Percentiles rank a stretch among this genome's conserved stretches.
phyloP scores from a whole-genome alignment of 768 basidiomycete species.

The Boletus tylopilopsis region DNA sequence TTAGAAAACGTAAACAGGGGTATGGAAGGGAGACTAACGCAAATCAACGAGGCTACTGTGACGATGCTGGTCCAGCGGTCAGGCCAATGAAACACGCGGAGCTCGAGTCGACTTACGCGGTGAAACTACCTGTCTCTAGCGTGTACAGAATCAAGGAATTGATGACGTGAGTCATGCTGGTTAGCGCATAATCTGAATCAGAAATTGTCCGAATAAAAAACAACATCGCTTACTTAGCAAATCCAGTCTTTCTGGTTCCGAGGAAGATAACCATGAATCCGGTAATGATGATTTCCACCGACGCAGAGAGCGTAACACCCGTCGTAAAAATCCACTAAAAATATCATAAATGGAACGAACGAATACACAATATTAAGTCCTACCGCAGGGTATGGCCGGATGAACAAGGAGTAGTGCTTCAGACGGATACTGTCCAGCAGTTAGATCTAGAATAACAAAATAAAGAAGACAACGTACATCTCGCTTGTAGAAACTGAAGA shows the following conservation, averaged over 20 bases:
- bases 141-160: conserved; percentile 50
- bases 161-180: conserved; percentile 46
- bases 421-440: conserved; percentile 19
- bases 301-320: conserved; percentile 32
- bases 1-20: background rate
- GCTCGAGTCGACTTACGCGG: conserved; percentile 29
- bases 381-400: conserved; percentile 30
- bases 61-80: conserved; percentile 20
- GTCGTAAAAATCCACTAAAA: conserved; percentile 30
- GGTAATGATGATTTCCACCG: conserved; percentile 33
- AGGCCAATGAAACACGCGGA: background rate
- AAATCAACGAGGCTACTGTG: conserved; percentile 31
- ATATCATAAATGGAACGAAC: background rate
- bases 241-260: conserved; percentile 30
- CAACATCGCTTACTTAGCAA: conserved; percentile 19
- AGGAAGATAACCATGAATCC: conserved; percentile 30
- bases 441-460: background rate
- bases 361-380: background rate
- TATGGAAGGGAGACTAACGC: conserved; percentile 19
- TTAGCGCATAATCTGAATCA: background rate
- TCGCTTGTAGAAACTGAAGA: conserved; percentile 29
- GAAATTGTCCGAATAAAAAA: background rate
- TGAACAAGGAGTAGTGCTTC: conserved; percentile 29
- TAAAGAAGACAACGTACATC: conserved; percentile 18
- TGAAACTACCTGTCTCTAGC: conserved; percentile 49